Base-by-base conservation (phyloP, 2,329 filamentous ascomycete species). In the Sarocladium brachiariae region DNA sequence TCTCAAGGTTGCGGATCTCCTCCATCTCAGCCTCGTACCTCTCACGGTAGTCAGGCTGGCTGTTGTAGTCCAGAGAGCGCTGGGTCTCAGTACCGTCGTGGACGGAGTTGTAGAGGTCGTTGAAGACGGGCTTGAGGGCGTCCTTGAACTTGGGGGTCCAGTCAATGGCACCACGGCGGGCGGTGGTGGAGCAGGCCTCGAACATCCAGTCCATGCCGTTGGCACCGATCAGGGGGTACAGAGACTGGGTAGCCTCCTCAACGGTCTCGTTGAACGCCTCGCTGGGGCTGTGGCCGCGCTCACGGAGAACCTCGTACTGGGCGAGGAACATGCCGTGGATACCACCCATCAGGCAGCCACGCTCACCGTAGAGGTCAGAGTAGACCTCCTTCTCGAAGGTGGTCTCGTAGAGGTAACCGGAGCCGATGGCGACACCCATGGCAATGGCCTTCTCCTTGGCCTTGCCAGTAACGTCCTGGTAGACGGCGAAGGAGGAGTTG, bases 171-270 rank as follows among this genome's bases (percentile, higher is more conserved):
- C 93, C 93, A 69, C 93, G 91, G 68, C 93, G 89, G 67, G 93
- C 93, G 53, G 93, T 99, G 69, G 93, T 99, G 57, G 92, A 97
- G 87, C 93, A 99, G 61, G 93, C 93, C 71, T 92, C 91, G 80
- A 95, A 99, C 93, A 99, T 99, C 90, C 95, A 99, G 81, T 99
- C 93, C 93, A 99, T 97, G 68, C 93, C 93, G 76, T 97, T 87
- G 75, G 82, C 83, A 68, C 92, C 93, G 67, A 99, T 99, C 68
- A 99, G 81, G 58, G 93, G 93, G 83, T 99, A 99, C 67, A 99
- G 80, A 60, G 83, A 89, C 83, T 99, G 93, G 50, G 93, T 99
- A 59, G 93, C 93, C 83, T 99, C 93, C 83, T 99, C 93, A 61
- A 99, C 93, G 61, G 93, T 99, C 89, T 99, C 93, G 84, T 99